Percentiles rank a stretch among this genome's conserved stretches.
Evolutionary conservation across 805 yeast genomes (phyloP).

Genomic region (Metschnikowia anglica): DNA sequence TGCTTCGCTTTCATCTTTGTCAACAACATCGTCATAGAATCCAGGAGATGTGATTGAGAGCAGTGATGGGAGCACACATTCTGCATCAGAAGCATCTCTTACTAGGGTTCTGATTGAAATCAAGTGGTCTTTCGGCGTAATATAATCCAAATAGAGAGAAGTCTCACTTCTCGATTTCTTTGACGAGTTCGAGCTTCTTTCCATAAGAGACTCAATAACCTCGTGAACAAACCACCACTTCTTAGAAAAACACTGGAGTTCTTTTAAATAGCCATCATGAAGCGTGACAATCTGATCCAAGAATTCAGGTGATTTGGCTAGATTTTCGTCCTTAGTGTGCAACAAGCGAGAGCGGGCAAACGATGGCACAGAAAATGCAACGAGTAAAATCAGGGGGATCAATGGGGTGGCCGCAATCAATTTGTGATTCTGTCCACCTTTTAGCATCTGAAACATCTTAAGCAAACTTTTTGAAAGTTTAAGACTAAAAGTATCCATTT

Average conservation of each 20-base stretch:
- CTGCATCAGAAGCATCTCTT: slow-evolving; percentile 15
- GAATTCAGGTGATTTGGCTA: not conserved
- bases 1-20: slow-evolving; percentile 12
- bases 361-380: slow-evolving; percentile 19
- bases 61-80: slow-evolving; percentile 16
- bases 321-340: slow-evolving; percentile 2
- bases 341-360: slow-evolving; percentile 14
- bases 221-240: slow-evolving; percentile 22
- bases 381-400: slow-evolving; percentile 21
- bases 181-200: slow-evolving; percentile 3
- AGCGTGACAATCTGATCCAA: slow-evolving; percentile 6
- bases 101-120: slow-evolving; percentile 16
- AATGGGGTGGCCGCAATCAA: slow-evolving; percentile 17
- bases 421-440: slow-evolving; percentile 16
- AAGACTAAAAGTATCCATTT: slow-evolving; percentile 13
- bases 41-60: slow-evolving; percentile 21
- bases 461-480: slow-evolving; percentile 13
- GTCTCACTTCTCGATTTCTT: not conserved
- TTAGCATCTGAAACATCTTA: slow-evolving; percentile 11
- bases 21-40: slow-evolving; percentile 19
- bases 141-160: not conserved
- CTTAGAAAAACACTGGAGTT: slow-evolving; percentile 12
- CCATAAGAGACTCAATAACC: slow-evolving; percentile 13
- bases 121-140: slow-evolving; percentile 6
- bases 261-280: slow-evolving; percentile 9